phyloP scores from a whole-genome alignment of 805 yeast genomes.

The Diddensiella transvaalensis region DNA sequence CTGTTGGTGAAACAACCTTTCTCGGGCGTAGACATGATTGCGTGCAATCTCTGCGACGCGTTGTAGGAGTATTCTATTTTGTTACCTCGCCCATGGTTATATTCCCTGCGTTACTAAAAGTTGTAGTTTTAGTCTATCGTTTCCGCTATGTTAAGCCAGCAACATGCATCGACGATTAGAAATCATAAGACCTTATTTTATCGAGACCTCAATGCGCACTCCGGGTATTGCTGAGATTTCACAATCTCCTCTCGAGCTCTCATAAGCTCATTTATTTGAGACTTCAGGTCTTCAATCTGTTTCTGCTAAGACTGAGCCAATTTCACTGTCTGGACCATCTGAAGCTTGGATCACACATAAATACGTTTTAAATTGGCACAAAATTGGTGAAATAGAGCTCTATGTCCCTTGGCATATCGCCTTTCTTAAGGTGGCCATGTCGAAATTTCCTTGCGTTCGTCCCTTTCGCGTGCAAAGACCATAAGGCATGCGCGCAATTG shows the following conservation, averaged over 20 bases:
- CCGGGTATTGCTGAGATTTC: neutral
- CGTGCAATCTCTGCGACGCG: too few relatives aligned
- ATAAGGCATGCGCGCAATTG: too few relatives aligned
- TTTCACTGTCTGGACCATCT: neutral
- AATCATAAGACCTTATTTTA: neutral
- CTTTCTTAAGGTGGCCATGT: neutral
- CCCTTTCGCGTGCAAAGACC: too few relatives aligned
- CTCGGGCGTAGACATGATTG: too few relatives aligned
- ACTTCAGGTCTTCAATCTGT: neutral
- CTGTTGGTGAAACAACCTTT: neutral
- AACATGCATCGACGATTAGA: neutral
- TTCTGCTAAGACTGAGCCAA: neutral
- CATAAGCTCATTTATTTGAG: neutral
- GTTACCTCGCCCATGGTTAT: neutral
- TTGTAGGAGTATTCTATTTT: neutral
- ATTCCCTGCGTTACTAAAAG: neutral
- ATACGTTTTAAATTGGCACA: neutral
- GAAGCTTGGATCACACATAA: neutral
- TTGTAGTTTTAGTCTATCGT: neutral
- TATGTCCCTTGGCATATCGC: neutral
- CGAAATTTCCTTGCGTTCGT: too few relatives aligned
- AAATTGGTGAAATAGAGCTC: neutral
- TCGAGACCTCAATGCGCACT: constrained; percentile 3
- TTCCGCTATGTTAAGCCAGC: neutral
- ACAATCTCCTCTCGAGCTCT: constrained; percentile 4